Base-by-base conservation (phyloP, 176 grass and related monocot genomes). In the Zizania latifolia region DNA sequence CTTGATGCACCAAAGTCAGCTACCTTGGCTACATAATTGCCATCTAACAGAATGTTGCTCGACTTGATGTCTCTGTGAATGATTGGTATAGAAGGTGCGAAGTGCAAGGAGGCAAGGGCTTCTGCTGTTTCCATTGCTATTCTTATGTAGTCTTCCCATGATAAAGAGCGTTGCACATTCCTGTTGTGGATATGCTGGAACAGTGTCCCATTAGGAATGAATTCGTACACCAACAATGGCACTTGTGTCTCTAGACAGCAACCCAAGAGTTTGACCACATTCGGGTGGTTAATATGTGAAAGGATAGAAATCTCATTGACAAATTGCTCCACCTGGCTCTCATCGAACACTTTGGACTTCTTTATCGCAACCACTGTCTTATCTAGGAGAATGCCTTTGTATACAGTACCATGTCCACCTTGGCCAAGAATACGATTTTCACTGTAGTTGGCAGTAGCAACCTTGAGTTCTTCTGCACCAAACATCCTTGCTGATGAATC, bases 21-120 rank as follows among this genome's bases (percentile, higher is more conserved):
- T 58, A 90, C 68, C 33, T 90, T 90, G 2, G 83, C 79, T 4
- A 74, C 77, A 3, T 71, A 90, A 15, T 71, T 82, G 45, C 66
- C 79, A 30, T 90, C 88, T 45, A 90, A 29, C 5, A 86, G 8
- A 76, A 90, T 86, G 38, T 86, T 90, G 11, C 68, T 77, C 28
- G 88, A 86, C 59, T 90, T 90, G 55, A 90, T 74, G 35, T 90
- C 88, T 46, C 88, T 82, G 56, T 90, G 83, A 70, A 90, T 79
- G 63, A 90, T 83, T 5, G 88, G 83, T 34, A 34, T 21, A 30
- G 79, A 33, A 24, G 88, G 5, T 2, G 62, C 61, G n/a, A 79
- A 86, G 34, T 90, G 88, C 2, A 90, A 16, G 33, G 86, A 53
- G 6, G 79, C 83, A 13, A 90, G 79, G 44, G 79, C 83, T 40